Percentiles rank a stretch among this genome's conserved stretches.
These are phyloP conservation scores for Volvariella volvacea DNA, from an alignment of 1,284 basidiomycete species.

Conservation along the genomic window DNA sequence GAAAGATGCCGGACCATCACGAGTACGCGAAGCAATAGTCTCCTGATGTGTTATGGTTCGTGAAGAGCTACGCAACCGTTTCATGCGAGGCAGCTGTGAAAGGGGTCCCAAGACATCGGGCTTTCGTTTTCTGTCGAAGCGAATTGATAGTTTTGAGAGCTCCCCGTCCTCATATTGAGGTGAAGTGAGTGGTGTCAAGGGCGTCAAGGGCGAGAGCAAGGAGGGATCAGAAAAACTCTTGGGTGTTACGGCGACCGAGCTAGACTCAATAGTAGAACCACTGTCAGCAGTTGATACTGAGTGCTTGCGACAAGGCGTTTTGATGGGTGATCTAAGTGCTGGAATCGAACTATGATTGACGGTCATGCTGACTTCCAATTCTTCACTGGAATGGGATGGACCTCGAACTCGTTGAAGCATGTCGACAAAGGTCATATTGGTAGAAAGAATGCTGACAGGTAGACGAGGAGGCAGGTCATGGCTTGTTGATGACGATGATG, in stretches of 20 bases:
- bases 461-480: constrained; percentile 3
- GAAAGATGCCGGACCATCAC: too few relatives aligned
- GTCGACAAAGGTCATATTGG: too few relatives aligned
- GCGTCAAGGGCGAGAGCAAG: constrained; percentile 14
- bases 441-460: too few relatives aligned
- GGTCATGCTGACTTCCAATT: too few relatives aligned
- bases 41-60: too few relatives aligned
- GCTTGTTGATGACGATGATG: constrained; percentile 4
- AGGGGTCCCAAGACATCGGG: too few relatives aligned
- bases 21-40: too few relatives aligned
- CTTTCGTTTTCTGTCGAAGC: constrained; percentile 1
- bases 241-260: not conserved
- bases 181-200: constrained; percentile 7
- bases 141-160: not conserved
- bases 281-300: not conserved
- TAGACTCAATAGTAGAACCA: not conserved
- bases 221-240: not conserved
- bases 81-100: too few relatives aligned
- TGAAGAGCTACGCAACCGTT: too few relatives aligned
- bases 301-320: not conserved
- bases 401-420: too few relatives aligned
- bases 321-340: not conserved
- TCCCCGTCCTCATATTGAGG: too few relatives aligned
- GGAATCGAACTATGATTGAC: not conserved
- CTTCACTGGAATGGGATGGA: too few relatives aligned